Evolutionary conservation across 1,284 basidiomycete genomes (phyloP).

Genomic region (Cryptococcus deneoformans): DNA sequence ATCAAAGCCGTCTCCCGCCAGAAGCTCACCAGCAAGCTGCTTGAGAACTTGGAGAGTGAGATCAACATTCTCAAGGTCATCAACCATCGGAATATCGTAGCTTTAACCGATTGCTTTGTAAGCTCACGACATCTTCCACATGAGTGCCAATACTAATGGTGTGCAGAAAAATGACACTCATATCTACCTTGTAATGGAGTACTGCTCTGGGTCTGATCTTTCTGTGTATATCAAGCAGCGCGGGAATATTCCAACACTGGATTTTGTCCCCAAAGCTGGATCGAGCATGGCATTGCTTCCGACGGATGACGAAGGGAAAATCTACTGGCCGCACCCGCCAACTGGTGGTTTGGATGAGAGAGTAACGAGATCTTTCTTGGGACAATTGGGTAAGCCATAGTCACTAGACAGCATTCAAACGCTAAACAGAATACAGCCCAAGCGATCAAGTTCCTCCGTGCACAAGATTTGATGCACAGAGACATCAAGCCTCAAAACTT

Average conservation of each 20-base stretch:
- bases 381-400: conserved; percentile 72
- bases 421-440: conserved; percentile 58
- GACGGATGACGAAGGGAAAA: conserved; percentile 47
- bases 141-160: not conserved
- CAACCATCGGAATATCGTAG: conserved; percentile 90
- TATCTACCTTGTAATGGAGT: conserved; percentile 99
- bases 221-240: conserved; percentile 95
- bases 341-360: conserved; percentile 88
- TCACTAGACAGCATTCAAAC: not conserved
- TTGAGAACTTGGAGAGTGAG: conserved; percentile 96
- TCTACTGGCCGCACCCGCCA: conserved; percentile 85
- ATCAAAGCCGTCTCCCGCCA: conserved; percentile 93
- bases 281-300: conserved; percentile 51
- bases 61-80: conserved; percentile 95
- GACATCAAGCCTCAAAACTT: conserved; percentile 98
- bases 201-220: conserved; percentile 92
- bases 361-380: conserved; percentile 87
- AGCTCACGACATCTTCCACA: conserved; percentile 22
- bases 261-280: conserved; percentile 63
- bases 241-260: conserved; percentile 77
- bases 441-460: conserved; percentile 87
- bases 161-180: conserved; percentile 80
- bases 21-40: conserved; percentile 85
- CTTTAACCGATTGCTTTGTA: conserved; percentile 83
- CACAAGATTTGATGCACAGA: conserved; percentile 87